Conservation (phyloP, 495 filamentous ascomycete genomes). For the Evansstolkia leycettana region DNA sequence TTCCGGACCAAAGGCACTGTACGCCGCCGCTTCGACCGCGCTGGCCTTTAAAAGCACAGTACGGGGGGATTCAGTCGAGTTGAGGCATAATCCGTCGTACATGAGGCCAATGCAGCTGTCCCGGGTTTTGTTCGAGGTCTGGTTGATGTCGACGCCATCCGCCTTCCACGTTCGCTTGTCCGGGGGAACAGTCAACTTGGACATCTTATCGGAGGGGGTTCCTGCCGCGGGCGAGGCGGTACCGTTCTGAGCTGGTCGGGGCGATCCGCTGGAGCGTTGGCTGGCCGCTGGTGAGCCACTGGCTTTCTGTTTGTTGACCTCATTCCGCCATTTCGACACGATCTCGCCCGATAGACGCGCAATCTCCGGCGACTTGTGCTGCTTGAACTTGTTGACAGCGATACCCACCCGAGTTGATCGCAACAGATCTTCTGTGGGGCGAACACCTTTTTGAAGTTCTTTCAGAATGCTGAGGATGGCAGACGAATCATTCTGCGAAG, state of each 20-base stretch:
- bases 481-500: constrained; percentile 52
- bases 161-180: constrained; percentile 68
- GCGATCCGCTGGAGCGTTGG: constrained; percentile 27
- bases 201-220: constrained; percentile 31
- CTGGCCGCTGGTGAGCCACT: constrained; percentile 36
- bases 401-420: constrained; percentile 85
- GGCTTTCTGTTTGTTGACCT: constrained; percentile 60
- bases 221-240: constrained; percentile 23
- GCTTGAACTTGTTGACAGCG: constrained; percentile 70
- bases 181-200: constrained; percentile 58
- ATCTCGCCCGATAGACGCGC: constrained; percentile 63
- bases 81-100: constrained; percentile 55
- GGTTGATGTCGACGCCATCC: constrained; percentile 61
- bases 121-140: constrained; percentile 55
- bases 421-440: constrained; percentile 74
- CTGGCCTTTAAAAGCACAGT: constrained; percentile 54
- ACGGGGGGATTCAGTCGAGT: constrained; percentile 31
- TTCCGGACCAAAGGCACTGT: constrained; percentile 49
- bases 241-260: constrained; percentile 28
- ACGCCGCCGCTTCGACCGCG: constrained; percentile 65
- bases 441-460: constrained; percentile 62
- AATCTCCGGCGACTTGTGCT: constrained; percentile 64
- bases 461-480: constrained; percentile 58
- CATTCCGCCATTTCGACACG: constrained; percentile 75
- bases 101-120: constrained; percentile 81